Percentiles rank a stretch among this genome's conserved stretches.
Conservation (phyloP, 2,329 filamentous ascomycete species). For the Lasiodiplodia sp. region DNA sequence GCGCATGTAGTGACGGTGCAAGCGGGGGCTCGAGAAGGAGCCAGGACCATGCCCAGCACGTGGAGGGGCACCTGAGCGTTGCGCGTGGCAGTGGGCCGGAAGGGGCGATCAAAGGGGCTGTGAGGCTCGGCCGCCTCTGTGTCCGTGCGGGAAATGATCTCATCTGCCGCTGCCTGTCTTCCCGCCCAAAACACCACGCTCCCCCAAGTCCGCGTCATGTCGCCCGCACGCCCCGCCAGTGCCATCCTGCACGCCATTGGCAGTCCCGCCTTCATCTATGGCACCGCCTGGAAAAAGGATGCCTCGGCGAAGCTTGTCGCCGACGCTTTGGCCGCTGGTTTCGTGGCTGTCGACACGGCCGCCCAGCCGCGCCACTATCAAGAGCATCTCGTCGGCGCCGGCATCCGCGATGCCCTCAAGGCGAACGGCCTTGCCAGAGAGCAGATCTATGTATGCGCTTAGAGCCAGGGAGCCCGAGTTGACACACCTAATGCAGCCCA, state of each 20-base stretch:
- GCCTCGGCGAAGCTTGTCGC: slow-evolving; percentile 72
- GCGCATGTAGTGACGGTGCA: slow-evolving; percentile 3
- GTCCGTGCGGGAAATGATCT: slow-evolving; percentile 21
- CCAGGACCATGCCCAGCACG: slow-evolving; percentile 13
- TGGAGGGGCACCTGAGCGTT: slow-evolving; percentile 11
- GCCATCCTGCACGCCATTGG: slow-evolving; percentile 22
- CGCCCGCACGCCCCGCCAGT: slow-evolving; percentile 7
- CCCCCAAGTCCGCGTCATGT: not conserved
- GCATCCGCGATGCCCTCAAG: slow-evolving; percentile 67
- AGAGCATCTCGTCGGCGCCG: slow-evolving; percentile 73
- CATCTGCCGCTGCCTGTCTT: slow-evolving; percentile 2
- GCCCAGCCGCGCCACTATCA: slow-evolving; percentile 81
- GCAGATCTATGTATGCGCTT: slow-evolving; percentile 67
- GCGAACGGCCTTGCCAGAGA: slow-evolving; percentile 65
- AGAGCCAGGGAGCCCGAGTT: not conserved
- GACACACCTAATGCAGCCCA: slow-evolving; percentile 7
- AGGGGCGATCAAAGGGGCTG: not conserved
- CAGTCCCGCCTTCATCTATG: slow-evolving; percentile 68
- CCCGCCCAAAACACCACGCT: not conserved
- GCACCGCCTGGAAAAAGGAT: slow-evolving; percentile 86
- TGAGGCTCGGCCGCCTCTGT: not conserved
- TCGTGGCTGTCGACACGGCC: slow-evolving; percentile 78
- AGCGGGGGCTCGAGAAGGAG: slow-evolving; percentile 10
- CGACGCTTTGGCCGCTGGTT: slow-evolving; percentile 71
- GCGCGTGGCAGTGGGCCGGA: slow-evolving; percentile 10